Percentiles rank a stretch among this genome's conserved stretches.
Evolutionary conservation across 2,329 filamentous ascomycete species (phyloP).

Genomic region (Coleophoma cylindrospora): DNA sequence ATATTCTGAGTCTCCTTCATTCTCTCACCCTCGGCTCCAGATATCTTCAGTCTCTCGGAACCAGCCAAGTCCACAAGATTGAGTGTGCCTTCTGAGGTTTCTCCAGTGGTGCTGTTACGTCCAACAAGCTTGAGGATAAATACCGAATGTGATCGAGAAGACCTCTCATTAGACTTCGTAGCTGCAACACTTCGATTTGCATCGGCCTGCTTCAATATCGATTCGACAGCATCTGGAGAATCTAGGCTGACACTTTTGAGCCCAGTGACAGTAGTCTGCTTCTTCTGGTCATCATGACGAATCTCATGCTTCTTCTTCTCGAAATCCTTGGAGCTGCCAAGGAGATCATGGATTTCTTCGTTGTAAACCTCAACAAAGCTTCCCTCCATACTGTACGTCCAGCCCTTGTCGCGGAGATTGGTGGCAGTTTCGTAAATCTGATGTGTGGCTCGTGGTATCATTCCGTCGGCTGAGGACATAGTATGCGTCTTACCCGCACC

Average conservation of each 20-base stretch:
- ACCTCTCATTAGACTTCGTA: constrained; percentile 95
- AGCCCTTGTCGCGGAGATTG: constrained; percentile 81
- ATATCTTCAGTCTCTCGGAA: constrained; percentile 84
- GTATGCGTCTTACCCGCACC: constrained; percentile 96
- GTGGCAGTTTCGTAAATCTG: constrained; percentile 91
- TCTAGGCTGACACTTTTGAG: constrained; percentile 73
- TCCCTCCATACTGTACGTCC: constrained; percentile 91
- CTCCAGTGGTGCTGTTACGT: constrained; percentile 67
- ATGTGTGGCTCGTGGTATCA: constrained; percentile 89
- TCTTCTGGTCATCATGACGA: constrained; percentile 75
- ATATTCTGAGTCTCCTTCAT: constrained; percentile 96
- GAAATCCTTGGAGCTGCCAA: constrained; percentile 66
- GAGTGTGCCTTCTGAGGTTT: constrained; percentile 85
- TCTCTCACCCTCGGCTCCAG: constrained; percentile 77
- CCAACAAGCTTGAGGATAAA: constrained; percentile 81
- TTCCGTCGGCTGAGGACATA: constrained; percentile 87
- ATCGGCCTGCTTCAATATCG: constrained; percentile 74
- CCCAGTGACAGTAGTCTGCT: constrained; percentile 78
- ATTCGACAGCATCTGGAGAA: constrained; percentile 73
- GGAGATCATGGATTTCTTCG: constrained; percentile 87
- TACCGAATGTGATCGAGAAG: constrained; percentile 90
- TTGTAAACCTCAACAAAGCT: constrained; percentile 98
- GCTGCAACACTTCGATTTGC: constrained; percentile 89
- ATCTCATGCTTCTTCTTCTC: constrained; percentile 85
- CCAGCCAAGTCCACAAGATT: constrained; percentile 96